Base-by-base conservation (phyloP, 169 alveolate species). In the Eimeria praecox region DNA sequence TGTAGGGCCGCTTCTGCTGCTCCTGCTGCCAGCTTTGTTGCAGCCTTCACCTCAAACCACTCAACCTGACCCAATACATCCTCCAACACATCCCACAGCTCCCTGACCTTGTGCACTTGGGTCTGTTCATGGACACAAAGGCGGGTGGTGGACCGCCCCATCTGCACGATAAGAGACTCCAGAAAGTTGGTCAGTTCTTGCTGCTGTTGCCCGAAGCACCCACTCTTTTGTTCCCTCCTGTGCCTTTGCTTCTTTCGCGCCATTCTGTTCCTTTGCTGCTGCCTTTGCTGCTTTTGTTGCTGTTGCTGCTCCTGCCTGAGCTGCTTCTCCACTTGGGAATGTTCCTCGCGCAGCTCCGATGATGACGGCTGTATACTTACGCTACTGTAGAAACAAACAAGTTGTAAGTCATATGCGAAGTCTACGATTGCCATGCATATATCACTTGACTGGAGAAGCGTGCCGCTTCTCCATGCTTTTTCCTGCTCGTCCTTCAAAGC, bases 231-330 rank as follows among this genome's bases (percentile, higher is more conserved):
- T 27, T 3, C 38, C 73, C 38, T 33, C 38, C 73, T 27, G 38
- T 62, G 73, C 73, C 73, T 18, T 62, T 62, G 73, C 73, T 27
- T 62, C 73, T 16, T 62, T 24, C 38, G 38, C 73, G 10, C 27
- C 9, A 24, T 1, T 3, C 73, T 62, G 73, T 62, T 27, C 73
- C 38, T 62, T 38, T 62, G 73, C 73, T 62, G 38, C 38, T 62
- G 73, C 16, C 73, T 62, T 62, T 24, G 73, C 73, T 27, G 73
- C 73, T 62, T 62, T 38, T 62, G 73, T 27, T 62, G 73, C 73
- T 62, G 38, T 62, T 62, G 73, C 38, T 62, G 73, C 38, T 62
- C 73, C 73, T 62, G 73, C 73, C 73, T 62, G 12, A 62, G 73
- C 38, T 62, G 73, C 73, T 38, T 62, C 73, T 18, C 38, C 73